A percentile compares a stretch with the other conserved stretches of the same genome.
These are phyloP conservation scores for Myxozyma udenii DNA, from an alignment of 805 yeast species.

Conservation along the genomic window DNA sequence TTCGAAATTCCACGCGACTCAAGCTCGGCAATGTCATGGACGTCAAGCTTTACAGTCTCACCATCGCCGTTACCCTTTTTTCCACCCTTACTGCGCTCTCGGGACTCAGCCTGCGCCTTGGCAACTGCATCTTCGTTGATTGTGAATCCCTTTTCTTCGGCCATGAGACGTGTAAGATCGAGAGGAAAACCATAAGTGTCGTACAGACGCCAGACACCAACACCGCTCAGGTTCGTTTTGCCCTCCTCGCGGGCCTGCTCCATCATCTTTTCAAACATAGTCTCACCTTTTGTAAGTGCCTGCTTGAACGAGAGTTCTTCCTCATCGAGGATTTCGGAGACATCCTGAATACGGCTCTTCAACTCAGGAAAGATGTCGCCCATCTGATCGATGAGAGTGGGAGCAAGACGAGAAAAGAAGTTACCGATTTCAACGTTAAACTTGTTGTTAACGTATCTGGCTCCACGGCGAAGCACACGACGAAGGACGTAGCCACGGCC, in stretches of 20 bases:
- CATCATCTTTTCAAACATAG: slow-evolving; percentile 90
- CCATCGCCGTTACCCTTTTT: slow-evolving; percentile 57
- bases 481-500: slow-evolving; percentile 98
- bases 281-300: slow-evolving; percentile 97
- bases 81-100: slow-evolving; percentile 92
- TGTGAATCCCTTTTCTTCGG: slow-evolving; percentile 91
- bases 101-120: slow-evolving; percentile 79
- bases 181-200: slow-evolving; percentile 99
- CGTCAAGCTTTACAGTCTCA: slow-evolving; percentile 75
- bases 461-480: slow-evolving; percentile 96
- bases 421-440: slow-evolving; percentile 93
- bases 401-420: slow-evolving; percentile 88
- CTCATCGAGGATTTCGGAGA: slow-evolving; percentile 89
- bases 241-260: slow-evolving; percentile 72
- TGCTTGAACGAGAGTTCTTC: slow-evolving; percentile 94
- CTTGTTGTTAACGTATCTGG: slow-evolving; percentile 93
- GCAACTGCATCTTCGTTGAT: slow-evolving; percentile 93
- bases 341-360: slow-evolving; percentile 61
- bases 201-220: slow-evolving; percentile 96
- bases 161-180: slow-evolving; percentile 96
- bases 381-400: slow-evolving; percentile 87
- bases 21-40: slow-evolving; percentile 77
- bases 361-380: slow-evolving; percentile 89
- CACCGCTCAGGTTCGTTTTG: slow-evolving; percentile 77
- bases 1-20: slow-evolving; percentile 59